A percentile compares a stretch with the other conserved stretches of the same genome.
phyloP scores from a whole-genome alignment of 129 eudicot species.

The Pseudognaphalium luteoalbum region DNA sequence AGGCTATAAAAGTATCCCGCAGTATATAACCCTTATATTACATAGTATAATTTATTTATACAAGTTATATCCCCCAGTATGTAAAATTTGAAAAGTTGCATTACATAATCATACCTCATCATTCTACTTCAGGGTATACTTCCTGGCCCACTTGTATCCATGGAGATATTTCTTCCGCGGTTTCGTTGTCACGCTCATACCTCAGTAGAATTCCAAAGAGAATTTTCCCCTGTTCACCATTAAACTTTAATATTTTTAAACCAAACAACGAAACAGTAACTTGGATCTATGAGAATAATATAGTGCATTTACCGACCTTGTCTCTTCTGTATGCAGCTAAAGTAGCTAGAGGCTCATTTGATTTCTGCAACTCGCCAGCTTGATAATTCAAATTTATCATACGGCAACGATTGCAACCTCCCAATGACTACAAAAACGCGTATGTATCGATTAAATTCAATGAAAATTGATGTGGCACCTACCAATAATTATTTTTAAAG shows the following conservation, averaged over 20 bases:
- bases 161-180: conserved; percentile 36
- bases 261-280: not conserved
- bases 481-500: not conserved
- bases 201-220: conserved; percentile 75
- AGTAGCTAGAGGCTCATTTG: conserved; percentile 80
- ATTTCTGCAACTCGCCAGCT: conserved; percentile 52
- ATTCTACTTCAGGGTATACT: conserved; percentile 44
- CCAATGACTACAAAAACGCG: conserved; percentile 62
- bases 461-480: not conserved
- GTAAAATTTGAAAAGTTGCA: not conserved
- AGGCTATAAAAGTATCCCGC: not conserved
- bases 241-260: not conserved
- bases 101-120: conserved; percentile 14
- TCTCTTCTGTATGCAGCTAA: conserved; percentile 86
- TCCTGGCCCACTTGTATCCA: conserved; percentile 77
- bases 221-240: conserved; percentile 72
- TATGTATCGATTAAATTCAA: not conserved
- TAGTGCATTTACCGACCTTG: conserved; percentile 48
- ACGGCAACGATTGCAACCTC: conserved; percentile 97
- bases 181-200: conserved; percentile 26
- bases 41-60: not conserved
- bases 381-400: conserved; percentile 64
- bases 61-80: not conserved
- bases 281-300: not conserved
- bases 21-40: not conserved